Evolutionary conservation across 2,329 filamentous ascomycete genomes (phyloP).

Genomic region (Pseudogymnoascus sp.): DNA sequence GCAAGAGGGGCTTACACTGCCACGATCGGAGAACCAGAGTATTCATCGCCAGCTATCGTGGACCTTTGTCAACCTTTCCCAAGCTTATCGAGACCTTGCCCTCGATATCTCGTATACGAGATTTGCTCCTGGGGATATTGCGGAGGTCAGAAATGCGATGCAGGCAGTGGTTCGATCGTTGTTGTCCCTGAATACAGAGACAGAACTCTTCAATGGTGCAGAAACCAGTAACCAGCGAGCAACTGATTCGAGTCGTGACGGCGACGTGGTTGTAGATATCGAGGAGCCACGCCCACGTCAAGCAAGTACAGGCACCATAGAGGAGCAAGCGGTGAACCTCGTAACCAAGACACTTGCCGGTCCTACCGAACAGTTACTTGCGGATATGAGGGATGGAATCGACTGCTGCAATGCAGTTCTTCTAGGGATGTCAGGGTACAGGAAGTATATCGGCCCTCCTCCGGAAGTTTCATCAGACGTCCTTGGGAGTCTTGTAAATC

Average conservation of each 20-base stretch:
- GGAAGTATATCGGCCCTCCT: conserved; percentile 39
- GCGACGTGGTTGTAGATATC: conserved; percentile 32
- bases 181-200: conserved; percentile 44
- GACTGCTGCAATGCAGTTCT: conserved; percentile 43
- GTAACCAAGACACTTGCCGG: conserved; percentile 33
- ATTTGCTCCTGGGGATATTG: conserved; percentile 43
- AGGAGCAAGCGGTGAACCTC: conserved; percentile 26
- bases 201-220: conserved; percentile 35
- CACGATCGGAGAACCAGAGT: conserved; percentile 28
- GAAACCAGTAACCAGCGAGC: conserved; percentile 6
- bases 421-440: conserved; percentile 46
- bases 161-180: conserved; percentile 48
- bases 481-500: conserved; percentile 31
- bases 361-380: conserved; percentile 40
- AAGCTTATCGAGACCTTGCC: conserved; percentile 47
- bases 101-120: conserved; percentile 49
- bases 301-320: conserved; percentile 21
- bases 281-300: conserved; percentile 22
- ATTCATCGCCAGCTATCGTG: conserved; percentile 40
- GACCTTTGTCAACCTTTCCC: conserved; percentile 48
- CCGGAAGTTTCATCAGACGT: conserved; percentile 37
- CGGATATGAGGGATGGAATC: conserved; percentile 38
- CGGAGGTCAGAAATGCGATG: conserved; percentile 44
- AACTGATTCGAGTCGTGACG: not conserved
- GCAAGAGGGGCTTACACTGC: conserved; percentile 34